phyloP scores from a whole-genome alignment of 495 filamentous ascomycete genomes.

The Hamigera avellanea region DNA sequence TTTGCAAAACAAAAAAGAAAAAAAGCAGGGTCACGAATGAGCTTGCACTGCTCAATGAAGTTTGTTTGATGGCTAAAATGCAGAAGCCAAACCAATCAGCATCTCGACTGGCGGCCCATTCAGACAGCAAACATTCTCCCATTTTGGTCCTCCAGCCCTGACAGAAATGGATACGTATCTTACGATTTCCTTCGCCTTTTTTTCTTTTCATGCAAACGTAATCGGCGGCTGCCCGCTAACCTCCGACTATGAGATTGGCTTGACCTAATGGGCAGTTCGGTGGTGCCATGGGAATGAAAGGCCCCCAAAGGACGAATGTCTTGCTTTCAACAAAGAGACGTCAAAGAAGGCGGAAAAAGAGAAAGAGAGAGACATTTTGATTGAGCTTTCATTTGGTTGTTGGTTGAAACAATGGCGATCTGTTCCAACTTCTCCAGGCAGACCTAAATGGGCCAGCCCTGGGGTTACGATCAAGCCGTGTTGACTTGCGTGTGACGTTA shows the following conservation, averaged over 20 bases:
- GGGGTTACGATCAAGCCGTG: slow-evolving; percentile 12
- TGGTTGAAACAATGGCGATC: neutral
- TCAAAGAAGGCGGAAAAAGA: no score
- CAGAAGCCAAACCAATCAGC: slow-evolving; percentile 17
- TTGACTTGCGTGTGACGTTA: slow-evolving; percentile 21
- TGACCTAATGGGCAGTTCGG: no score
- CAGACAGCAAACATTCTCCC: slow-evolving; percentile 22
- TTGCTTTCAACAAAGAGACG: no score
- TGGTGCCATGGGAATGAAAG: no score
- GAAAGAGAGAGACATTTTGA: no score
- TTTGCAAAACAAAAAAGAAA: no score
- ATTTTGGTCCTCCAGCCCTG: slow-evolving; percentile 7
- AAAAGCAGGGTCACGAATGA: slow-evolving; percentile 6
- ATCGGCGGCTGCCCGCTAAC: neutral
- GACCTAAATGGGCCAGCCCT: neutral
- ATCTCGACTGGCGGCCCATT: slow-evolving; percentile 3
- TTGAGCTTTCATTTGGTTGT: neutral
- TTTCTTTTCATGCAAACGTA: slow-evolving; percentile 1
- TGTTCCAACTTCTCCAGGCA: neutral
- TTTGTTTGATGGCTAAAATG: slow-evolving; percentile 6
- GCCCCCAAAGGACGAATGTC: no score
- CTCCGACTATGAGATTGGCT: no score
- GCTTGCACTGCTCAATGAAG: slow-evolving; percentile 2
- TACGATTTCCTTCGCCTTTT: neutral
- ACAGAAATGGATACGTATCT: slow-evolving; percentile 9